Conservation (phyloP, 768 basidiomycete genomes). For the Leccinum ochraceum region DNA sequence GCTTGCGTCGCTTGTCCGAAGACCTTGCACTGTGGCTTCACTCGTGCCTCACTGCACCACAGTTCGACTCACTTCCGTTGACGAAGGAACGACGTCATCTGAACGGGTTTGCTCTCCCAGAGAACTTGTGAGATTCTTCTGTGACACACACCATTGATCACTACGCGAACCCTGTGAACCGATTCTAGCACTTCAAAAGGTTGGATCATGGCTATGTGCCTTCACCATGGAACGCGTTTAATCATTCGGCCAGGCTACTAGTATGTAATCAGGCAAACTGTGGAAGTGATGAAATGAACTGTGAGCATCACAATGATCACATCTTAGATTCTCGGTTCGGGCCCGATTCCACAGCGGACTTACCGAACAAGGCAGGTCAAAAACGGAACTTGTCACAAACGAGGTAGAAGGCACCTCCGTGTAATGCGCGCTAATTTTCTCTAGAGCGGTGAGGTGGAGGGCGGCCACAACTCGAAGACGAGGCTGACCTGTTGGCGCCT, state of each 20-base stretch:
- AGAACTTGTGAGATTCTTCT: neutral
- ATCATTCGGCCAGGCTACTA: no score
- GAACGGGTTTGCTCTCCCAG: neutral
- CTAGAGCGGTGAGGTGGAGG: no score
- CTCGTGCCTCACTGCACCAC: no score
- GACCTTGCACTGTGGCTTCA: no score
- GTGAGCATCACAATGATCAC: no score
- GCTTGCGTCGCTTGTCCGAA: no score
- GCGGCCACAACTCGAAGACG: no score
- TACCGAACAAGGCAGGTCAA: neutral
- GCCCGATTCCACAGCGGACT: neutral
- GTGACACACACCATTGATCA: neutral
- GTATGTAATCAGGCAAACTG: neutral
- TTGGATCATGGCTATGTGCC: neutral
- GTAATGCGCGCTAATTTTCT: no score
- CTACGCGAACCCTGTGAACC: neutral
- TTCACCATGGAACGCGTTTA: no score
- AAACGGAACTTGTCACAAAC: neutral
- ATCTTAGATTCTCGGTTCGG: neutral
- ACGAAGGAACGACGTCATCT: neutral
- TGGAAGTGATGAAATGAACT: neutral
- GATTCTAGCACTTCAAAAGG: neutral
- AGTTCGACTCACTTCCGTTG: neutral
- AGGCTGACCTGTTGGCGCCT: no score
- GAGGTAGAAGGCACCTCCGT: no score